Evolutionary conservation across 2,329 filamentous ascomycete species (phyloP).

Genomic region (Pseudogymnoascus sp.): DNA sequence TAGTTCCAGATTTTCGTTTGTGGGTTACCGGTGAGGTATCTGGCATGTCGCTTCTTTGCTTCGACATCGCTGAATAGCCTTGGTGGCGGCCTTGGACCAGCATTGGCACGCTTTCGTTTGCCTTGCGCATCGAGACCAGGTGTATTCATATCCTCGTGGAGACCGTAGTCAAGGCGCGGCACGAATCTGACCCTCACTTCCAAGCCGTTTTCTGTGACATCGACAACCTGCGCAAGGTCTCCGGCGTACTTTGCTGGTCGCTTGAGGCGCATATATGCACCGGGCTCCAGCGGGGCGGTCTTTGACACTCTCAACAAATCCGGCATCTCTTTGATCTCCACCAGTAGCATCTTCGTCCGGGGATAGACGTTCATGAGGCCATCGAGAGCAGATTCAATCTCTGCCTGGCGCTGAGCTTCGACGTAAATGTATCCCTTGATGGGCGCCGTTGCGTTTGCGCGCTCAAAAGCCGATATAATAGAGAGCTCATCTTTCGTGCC

Average conservation of each 20-base stretch:
- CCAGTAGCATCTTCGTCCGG: constrained; percentile 73
- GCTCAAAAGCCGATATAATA: constrained; percentile 88
- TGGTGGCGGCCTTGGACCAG: constrained; percentile 69
- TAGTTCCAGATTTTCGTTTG: constrained; percentile 66
- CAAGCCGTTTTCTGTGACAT: constrained; percentile 86
- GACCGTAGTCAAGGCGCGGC: constrained; percentile 82
- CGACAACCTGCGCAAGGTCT: constrained; percentile 84
- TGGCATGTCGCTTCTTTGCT: constrained; percentile 76
- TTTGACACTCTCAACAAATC: constrained; percentile 88
- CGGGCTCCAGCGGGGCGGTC: constrained; percentile 73
- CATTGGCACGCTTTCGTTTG: constrained; percentile 70
- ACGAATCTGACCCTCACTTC: constrained; percentile 83
- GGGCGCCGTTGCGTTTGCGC: constrained; percentile 62
- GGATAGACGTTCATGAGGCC: constrained; percentile 86
- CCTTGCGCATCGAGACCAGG: constrained; percentile 39
- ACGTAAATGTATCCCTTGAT: constrained; percentile 97
- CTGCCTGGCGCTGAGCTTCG: constrained; percentile 78
- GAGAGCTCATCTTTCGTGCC: constrained; percentile 71
- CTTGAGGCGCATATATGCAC: constrained; percentile 85
- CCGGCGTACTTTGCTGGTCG: constrained; percentile 72
- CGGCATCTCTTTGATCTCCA: constrained; percentile 95
- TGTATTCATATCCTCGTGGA: constrained; percentile 63
- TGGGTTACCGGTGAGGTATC: constrained; percentile 40
- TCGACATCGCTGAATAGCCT: constrained; percentile 89
- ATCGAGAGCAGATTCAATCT: constrained; percentile 75